A percentile compares a stretch with the other conserved stretches of the same genome.
These are phyloP conservation scores for Piper betle DNA, from an alignment of 164 flowering plant species.

Conservation along the genomic window DNA sequence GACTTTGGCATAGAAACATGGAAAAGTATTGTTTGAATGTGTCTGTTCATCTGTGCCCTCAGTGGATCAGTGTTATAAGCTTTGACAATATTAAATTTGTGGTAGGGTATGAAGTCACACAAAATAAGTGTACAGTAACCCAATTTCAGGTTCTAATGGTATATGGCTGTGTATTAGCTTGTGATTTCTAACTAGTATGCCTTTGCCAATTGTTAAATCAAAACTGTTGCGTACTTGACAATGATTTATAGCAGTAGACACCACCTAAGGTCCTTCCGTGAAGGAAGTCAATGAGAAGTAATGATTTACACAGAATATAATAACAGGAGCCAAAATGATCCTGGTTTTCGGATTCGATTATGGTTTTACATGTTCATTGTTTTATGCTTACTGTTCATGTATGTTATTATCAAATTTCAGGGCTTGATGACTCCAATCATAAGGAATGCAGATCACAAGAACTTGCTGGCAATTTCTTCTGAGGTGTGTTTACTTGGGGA, in stretches of 20 bases:
- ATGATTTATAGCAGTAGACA: neutral
- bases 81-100: no score
- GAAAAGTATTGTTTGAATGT: neutral
- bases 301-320: no score
- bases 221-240: neutral
- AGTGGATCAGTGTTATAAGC: no score
- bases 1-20: neutral
- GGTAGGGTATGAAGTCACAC: no score
- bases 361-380: neutral
- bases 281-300: neutral
- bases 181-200: neutral
- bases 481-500: constrained; percentile 42
- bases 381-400: neutral
- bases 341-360: no score
- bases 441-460: constrained; percentile 88
- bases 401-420: constrained; percentile 23
- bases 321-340: no score
- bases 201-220: neutral
- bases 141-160: no score
- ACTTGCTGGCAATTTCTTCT: constrained; percentile 64
- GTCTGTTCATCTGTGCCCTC: neutral
- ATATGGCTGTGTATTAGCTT: no score
- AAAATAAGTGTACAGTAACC: no score
- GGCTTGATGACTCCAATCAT: constrained; percentile 99
- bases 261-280: neutral